A percentile compares a stretch with the other conserved stretches of the same genome.
Conservation (phyloP, 225 moss, liverwort and hornwort species). For the Straminergon stramineum region DNA sequence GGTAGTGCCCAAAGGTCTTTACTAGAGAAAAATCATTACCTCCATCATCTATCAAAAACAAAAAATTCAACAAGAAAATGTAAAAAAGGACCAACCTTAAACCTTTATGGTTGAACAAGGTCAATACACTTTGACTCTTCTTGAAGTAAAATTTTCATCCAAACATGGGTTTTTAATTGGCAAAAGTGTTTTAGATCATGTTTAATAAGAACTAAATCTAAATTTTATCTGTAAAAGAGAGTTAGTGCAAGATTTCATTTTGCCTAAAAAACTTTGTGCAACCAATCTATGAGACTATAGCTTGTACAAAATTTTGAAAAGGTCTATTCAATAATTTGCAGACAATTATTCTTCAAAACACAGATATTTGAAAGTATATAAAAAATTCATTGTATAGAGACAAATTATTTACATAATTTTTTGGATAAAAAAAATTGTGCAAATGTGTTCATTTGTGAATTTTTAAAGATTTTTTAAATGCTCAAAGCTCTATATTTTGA, state of each 20-base stretch:
- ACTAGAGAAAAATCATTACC: background rate
- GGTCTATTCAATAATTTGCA: no score
- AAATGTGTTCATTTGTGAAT: background rate
- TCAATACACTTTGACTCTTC: background rate
- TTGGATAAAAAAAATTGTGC: background rate
- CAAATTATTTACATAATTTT: background rate
- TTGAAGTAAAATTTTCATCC: background rate
- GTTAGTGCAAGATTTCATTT: no score
- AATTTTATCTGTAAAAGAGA: no score
- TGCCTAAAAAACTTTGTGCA: accelerated
- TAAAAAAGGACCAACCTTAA: background rate
- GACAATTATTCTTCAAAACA: no score
- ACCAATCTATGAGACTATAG: no score
- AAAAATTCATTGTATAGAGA: no score
- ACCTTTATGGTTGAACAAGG: background rate
- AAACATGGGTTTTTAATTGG: background rate
- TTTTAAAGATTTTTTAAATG: no score
- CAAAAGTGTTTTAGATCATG: no score
- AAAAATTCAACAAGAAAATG: background rate
- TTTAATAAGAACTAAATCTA: no score
- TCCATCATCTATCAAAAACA: background rate
- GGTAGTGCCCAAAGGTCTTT: accelerated
- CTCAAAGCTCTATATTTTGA: background rate
- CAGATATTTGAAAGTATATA: no score
- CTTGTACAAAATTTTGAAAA: no score